phyloP scores from a whole-genome alignment of 2,329 filamentous ascomycete genomes.

The Chaetothyriales sp. region DNA sequence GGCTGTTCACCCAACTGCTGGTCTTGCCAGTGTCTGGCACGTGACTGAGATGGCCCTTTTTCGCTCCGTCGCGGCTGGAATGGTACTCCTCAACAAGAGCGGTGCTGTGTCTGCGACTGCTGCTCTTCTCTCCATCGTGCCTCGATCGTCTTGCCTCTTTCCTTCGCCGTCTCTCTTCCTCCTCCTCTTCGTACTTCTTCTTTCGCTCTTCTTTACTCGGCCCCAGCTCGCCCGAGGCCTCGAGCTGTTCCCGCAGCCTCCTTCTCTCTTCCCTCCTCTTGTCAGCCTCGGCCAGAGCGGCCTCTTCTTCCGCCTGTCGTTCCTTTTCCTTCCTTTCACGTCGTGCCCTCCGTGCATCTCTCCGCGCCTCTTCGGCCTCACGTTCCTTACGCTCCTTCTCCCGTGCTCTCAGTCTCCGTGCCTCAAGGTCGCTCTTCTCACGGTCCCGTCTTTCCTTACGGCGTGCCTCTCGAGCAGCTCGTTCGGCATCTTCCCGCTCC shows the following conservation, averaged over 20 bases:
- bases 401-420: conserved; percentile 23
- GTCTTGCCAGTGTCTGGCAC: conserved; percentile 28
- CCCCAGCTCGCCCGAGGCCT: conserved; percentile 11
- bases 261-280: conserved; percentile 25
- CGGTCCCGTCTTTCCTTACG: conserved; percentile 33
- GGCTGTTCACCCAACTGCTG: conserved; percentile 35
- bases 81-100: conserved; percentile 22
- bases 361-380: conserved; percentile 38
- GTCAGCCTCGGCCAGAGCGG: conserved; percentile 22
- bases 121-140: conserved; percentile 21
- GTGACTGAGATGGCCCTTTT: conserved; percentile 12
- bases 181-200: conserved; percentile 20
- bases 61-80: conserved; percentile 19
- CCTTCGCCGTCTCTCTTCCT: conserved; percentile 13
- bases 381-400: conserved; percentile 40
- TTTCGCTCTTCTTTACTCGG: conserved; percentile 20
- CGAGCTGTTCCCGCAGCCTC: conserved; percentile 14
- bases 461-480: conserved; percentile 21
- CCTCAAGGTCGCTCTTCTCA: conserved; percentile 42
- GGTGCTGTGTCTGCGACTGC: conserved; percentile 12
- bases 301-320: conserved; percentile 21
- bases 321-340: conserved; percentile 24
- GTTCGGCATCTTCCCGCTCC: conserved; percentile 20
- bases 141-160: conserved; percentile 19
- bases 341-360: conserved; percentile 45